Evolutionary conservation across 1,139 yeast genomes (phyloP), one percentile per base, ranked within the genome.

Genomic region (Hemisphaericaspora lyxosophila): DNA sequence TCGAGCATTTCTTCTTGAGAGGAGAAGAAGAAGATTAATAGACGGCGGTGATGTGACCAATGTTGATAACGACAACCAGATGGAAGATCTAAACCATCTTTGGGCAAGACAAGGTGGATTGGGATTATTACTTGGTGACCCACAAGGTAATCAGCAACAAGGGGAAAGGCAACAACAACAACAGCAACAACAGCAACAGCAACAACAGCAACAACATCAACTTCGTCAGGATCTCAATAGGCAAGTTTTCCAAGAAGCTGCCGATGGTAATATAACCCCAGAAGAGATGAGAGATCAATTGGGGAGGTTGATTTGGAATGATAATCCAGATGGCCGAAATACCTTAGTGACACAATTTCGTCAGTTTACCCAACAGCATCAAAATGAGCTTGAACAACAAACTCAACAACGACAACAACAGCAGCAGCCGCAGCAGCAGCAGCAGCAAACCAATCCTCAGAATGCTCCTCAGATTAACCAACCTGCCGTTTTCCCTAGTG

Each of bases 401-500:
- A 38, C 17, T 14, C 38, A 18, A 20, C 39, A 33, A 14, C 42
- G 33, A 16, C 40, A 34, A 18, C 44, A 42, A 28, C 40, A 36
- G 16, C 39, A 33, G 24, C 43, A 37, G 22, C 41, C 26, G 19
- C 36, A 20, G 26, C 45, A 32, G 35, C 40, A 28, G 17, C 45
- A 38, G 31, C 43, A 33, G 19, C 32, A 33, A 25, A 17, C 26
- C 13, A 45, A 49, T 31, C 53, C 48, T 9, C 49, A 46, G 19
- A 64, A 68, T 50, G 75, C 75, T 6, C 76, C 75, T 3, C 75
- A 68, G 33, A 66, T 70, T 11, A 50, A 52, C 22, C 75, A 70
- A 42, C 73, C 73, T 5, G 66, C 75, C 5, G 73, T 69, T 2
- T 70, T 70, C 41, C 67, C 67, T 2, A 56, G 51, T 42, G 66